A percentile compares a stretch with the other conserved stretches of the same genome.
phyloP scores from a whole-genome alignment of 371 early-diverging fungal species.

The Parasitella parasitica region DNA sequence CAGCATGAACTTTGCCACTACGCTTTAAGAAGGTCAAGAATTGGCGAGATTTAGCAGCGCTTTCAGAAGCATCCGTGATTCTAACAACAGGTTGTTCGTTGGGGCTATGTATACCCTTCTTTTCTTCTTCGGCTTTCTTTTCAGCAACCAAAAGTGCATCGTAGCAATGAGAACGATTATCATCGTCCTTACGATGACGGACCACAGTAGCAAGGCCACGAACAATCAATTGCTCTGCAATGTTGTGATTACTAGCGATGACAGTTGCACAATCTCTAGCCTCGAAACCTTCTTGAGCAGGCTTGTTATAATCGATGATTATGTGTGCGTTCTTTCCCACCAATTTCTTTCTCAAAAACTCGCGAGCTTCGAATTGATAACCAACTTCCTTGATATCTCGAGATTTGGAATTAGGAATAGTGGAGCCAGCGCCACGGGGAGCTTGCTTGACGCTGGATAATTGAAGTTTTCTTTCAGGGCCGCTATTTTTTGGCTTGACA shows the following conservation, averaged over 20 bases:
- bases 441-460: conserved; percentile 81
- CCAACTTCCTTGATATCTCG: conserved; percentile 79
- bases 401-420: conserved; percentile 51
- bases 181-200: conserved; percentile 84
- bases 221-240: conserved; percentile 77
- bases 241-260: conserved; percentile 61
- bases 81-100: conserved; percentile 74
- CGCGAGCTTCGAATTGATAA: conserved; percentile 87
- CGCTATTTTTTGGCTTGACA: conserved; percentile 55
- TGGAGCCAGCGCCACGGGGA: conserved; percentile 57
- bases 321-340: conserved; percentile 87
- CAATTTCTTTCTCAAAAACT: conserved; percentile 80
- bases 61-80: conserved; percentile 73
- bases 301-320: conserved; percentile 85
- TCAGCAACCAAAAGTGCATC: conserved; percentile 86
- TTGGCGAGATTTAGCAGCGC: conserved; percentile 78
- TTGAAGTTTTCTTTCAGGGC: conserved; percentile 75
- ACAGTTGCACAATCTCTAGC: conserved; percentile 89
- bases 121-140: conserved; percentile 66
- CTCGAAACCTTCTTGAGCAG: conserved; percentile 86
- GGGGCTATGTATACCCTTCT: conserved; percentile 77
- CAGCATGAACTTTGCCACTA: conserved; percentile 66
- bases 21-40: conserved; percentile 85
- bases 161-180: conserved; percentile 83
- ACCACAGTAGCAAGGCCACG: conserved; percentile 84